These are phyloP conservation scores for Suhomyces panamericanus DNA, from an alignment of 1,139 yeast species.

Conservation along the genomic window DNA sequence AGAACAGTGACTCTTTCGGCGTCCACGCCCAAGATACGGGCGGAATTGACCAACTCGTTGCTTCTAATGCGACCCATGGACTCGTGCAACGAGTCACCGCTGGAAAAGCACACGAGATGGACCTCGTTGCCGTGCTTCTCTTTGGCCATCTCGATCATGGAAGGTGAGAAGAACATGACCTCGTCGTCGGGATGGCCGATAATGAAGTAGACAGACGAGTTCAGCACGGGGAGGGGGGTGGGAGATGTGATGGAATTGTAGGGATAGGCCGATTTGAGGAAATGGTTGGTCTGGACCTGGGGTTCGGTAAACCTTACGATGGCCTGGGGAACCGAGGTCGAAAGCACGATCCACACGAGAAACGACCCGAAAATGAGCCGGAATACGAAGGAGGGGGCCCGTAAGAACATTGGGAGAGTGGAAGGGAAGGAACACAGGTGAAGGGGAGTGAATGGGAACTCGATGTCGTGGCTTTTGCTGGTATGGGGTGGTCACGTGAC, in stretches of 20 bases:
- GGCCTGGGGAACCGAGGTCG: slow-evolving; percentile 44
- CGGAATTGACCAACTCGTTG: slow-evolving; percentile 59
- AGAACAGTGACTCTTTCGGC: slow-evolving; percentile 47
- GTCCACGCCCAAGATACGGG: slow-evolving; percentile 56
- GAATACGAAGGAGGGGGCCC: slow-evolving; percentile 17
- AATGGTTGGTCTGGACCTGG: slow-evolving; percentile 29
- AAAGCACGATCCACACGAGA: slow-evolving; percentile 38
- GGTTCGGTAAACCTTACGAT: slow-evolving; percentile 30
- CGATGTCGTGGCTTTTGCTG: slow-evolving; percentile 2
- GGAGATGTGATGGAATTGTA: slow-evolving; percentile 41
- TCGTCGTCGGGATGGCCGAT: slow-evolving; percentile 99
- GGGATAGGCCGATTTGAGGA: slow-evolving; percentile 29
- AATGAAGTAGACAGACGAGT: slow-evolving; percentile 48
- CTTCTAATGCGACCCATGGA: slow-evolving; percentile 67
- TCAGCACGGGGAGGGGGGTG: slow-evolving; percentile 34
- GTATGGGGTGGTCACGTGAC: slow-evolving; percentile 3
- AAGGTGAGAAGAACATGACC: slow-evolving; percentile 94
- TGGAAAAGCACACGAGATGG: slow-evolving; percentile 68
- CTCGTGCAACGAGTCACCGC: slow-evolving; percentile 65
- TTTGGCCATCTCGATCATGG: slow-evolving; percentile 56
- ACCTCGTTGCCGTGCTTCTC: slow-evolving; percentile 51
- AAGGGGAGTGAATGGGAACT: no score
- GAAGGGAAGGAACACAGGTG: not conserved
- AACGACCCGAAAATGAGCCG: slow-evolving; percentile 27
- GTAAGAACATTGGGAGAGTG: slow-evolving; percentile 17